Conservation (phyloP, 306 rosid genomes). For the Argentina anserina region DNA sequence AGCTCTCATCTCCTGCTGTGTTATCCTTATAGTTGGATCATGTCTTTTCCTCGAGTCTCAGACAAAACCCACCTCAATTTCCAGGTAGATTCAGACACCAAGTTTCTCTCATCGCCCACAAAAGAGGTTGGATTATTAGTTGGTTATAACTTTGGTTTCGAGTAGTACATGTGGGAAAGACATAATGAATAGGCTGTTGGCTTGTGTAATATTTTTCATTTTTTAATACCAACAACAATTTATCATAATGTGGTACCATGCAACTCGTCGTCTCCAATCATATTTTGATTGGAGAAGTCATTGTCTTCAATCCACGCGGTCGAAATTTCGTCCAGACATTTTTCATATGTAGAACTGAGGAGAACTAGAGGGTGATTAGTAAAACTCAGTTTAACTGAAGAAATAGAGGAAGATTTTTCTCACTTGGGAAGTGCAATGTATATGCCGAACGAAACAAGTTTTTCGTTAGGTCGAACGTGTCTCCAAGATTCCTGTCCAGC, state of each 20-base stretch:
- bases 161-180: conserved; percentile 35
- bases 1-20: neutral
- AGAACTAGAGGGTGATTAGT: neutral
- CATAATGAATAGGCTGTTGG: conserved; percentile 32
- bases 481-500: too few species aligned
- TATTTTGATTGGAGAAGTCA: conserved; percentile 18
- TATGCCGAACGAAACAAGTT: neutral
- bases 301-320: neutral
- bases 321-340: neutral
- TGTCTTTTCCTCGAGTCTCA: conserved; percentile 50
- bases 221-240: conserved; percentile 32
- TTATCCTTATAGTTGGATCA: conserved; percentile 29
- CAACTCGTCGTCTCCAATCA: conserved; percentile 18
- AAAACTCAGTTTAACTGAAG: neutral
- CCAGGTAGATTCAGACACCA: conserved; percentile 84
- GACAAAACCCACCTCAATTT: conserved; percentile 84
- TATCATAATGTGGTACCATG: conserved; percentile 15
- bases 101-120: conserved; percentile 38
- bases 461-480: neutral
- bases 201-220: conserved; percentile 27
- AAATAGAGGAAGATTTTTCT: neutral
- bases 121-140: conserved; percentile 31
- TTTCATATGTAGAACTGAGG: neutral
- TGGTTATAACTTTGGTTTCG: conserved; percentile 21
- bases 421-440: neutral